Conservation (phyloP, 495 filamentous ascomycete genomes). For the Rostrohypoxylon terebratum region DNA sequence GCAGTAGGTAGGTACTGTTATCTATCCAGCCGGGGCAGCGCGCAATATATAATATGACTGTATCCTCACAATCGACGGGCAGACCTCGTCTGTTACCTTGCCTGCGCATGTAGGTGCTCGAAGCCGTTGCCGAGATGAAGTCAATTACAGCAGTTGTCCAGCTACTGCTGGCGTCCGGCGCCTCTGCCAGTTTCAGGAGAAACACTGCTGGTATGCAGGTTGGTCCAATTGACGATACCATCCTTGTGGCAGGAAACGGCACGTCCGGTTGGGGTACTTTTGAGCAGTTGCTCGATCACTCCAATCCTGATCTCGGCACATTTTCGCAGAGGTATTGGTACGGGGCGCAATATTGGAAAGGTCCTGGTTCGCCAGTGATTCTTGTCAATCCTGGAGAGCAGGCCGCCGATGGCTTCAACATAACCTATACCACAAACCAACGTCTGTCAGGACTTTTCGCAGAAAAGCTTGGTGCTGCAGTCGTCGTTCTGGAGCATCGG, state of each 20-base stretch:
- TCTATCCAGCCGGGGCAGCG: conserved; percentile 3
- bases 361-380: conserved; percentile 65
- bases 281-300: conserved; percentile 68
- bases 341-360: conserved; percentile 64
- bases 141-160: conserved; percentile 38
- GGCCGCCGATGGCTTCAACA: conserved; percentile 63
- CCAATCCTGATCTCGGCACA: conserved; percentile 65
- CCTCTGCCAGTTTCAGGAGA: conserved; percentile 45
- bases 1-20: conserved; percentile 24
- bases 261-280: conserved; percentile 55
- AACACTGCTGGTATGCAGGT: conserved; percentile 46
- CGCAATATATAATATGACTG: conserved; percentile 23
- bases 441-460: conserved; percentile 67
- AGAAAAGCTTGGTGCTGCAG: conserved; percentile 66
- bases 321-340: conserved; percentile 70
- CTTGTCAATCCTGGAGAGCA: conserved; percentile 72
- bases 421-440: conserved; percentile 63
- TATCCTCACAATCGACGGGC: conserved; percentile 2
- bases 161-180: conserved; percentile 46
- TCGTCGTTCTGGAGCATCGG: conserved; percentile 69
- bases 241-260: conserved; percentile 19
- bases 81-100: neutral
- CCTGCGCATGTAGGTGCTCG: conserved; percentile 34
- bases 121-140: conserved; percentile 46
- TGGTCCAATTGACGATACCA: conserved; percentile 44